These are phyloP conservation scores for Dendrobium huoshanense DNA, from an alignment of 106 monocot genomes.

Conservation along the genomic window DNA sequence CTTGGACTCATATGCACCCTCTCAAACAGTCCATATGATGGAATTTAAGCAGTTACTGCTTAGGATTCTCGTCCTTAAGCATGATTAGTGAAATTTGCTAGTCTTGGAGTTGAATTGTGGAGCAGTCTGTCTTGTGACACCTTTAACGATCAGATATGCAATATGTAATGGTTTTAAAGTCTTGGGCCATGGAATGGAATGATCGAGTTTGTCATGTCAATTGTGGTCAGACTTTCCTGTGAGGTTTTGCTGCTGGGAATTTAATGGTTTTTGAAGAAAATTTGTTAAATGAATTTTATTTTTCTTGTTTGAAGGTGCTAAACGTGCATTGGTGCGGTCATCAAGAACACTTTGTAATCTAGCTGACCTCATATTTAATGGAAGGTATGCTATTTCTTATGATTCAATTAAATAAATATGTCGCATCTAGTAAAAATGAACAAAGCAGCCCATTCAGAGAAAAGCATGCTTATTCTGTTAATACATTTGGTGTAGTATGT, in stretches of 20 bases:
- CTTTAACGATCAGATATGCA: background rate
- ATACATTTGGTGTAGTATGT: too few relatives aligned
- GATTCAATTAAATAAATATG: background rate
- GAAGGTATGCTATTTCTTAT: background rate
- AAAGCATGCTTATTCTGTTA: too few relatives aligned
- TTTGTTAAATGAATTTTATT: background rate
- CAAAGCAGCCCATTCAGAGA: too few relatives aligned
- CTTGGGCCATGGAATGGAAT: background rate
- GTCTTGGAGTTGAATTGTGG: background rate
- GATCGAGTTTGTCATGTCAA: background rate
- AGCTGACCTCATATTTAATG: constrained; percentile 5
- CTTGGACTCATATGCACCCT: too few relatives aligned
- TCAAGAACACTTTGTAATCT: constrained; percentile 5
- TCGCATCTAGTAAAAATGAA: too few relatives aligned
- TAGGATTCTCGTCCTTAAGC: too few relatives aligned
- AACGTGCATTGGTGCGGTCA: background rate
- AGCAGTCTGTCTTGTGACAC: background rate
- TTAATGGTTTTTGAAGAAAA: background rate
- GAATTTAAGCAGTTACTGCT: too few relatives aligned
- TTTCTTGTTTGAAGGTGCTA: background rate
- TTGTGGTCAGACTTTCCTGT: background rate
- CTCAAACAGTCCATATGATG: too few relatives aligned
- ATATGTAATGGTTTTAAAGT: background rate
- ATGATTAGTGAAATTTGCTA: background rate
- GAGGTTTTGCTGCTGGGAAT: background rate